These are phyloP conservation scores for Fusarium sp. DNA, from an alignment of 2,329 filamentous ascomycete genomes.

Conservation along the genomic window DNA sequence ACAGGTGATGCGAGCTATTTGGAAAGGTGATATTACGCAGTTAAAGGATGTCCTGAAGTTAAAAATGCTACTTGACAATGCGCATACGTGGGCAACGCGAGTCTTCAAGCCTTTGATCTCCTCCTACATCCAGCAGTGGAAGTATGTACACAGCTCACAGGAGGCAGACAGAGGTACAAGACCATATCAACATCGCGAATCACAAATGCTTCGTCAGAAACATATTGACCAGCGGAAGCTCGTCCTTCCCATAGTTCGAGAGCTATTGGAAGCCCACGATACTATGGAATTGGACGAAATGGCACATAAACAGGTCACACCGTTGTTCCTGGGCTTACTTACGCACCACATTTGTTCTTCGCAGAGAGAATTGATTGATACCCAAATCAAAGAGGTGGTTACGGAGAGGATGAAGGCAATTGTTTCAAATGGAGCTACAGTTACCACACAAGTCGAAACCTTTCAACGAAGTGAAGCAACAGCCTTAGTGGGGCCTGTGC, in stretches of 20 bases:
- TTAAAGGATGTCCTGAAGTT: too few relatives aligned
- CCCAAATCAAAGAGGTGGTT: slow-evolving; percentile 9
- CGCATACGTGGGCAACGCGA: slow-evolving; percentile 39
- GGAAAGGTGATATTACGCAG: slow-evolving; percentile 31
- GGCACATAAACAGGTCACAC: slow-evolving; percentile 10
- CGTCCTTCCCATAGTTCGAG: slow-evolving; percentile 3
- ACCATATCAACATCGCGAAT: too few relatives aligned
- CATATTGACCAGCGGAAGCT: neutral
- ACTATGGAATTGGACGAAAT: slow-evolving; percentile 3
- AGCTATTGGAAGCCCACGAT: slow-evolving; percentile 1
- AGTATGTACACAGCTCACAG: neutral
- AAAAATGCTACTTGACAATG: slow-evolving; percentile 30
- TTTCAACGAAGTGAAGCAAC: neutral
- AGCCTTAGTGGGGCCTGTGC: too few relatives aligned
- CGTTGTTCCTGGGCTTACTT: slow-evolving; percentile 19
- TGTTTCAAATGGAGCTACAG: fast-evolving
- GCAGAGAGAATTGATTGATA: neutral
- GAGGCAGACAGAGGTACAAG: too few relatives aligned
- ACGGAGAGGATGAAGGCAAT: slow-evolving; percentile 1
- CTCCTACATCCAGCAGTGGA: slow-evolving; percentile 37
- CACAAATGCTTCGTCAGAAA: neutral
- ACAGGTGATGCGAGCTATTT: slow-evolving; percentile 37
- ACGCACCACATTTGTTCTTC: slow-evolving; percentile 10
- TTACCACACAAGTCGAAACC: neutral
- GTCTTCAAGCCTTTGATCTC: slow-evolving; percentile 33